Percentiles rank a stretch among this genome's conserved stretches.
These are phyloP conservation scores for Phaseolus coccineus DNA, from an alignment of 331 rosid genomes.

Conservation along the genomic window DNA sequence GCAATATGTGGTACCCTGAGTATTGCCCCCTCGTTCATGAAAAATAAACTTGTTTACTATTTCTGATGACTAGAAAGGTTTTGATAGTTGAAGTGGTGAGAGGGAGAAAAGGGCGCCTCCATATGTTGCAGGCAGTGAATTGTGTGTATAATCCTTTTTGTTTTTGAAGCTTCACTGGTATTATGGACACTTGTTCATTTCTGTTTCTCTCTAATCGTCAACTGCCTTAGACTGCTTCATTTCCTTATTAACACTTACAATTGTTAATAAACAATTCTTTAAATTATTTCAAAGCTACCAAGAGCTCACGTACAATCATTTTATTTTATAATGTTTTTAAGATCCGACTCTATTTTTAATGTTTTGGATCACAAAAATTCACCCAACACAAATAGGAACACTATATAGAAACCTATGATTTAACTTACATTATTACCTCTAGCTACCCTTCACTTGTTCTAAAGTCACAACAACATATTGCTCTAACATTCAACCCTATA, in stretches of 20 bases:
- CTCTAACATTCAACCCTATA: too few relatives aligned
- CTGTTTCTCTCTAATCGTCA: background rate
- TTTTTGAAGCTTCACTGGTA: background rate
- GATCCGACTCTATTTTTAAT: too few relatives aligned
- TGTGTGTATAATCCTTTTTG: background rate
- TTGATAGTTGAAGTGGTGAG: constrained; percentile 31
- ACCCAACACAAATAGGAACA: too few relatives aligned
- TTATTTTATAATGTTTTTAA: too few relatives aligned
- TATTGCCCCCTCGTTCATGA: constrained; percentile 93
- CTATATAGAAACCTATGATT: too few relatives aligned
- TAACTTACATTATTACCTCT: too few relatives aligned
- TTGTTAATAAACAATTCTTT: too few relatives aligned
- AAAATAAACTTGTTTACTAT: constrained; percentile 48
- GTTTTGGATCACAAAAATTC: too few relatives aligned
- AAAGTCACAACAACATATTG: too few relatives aligned
- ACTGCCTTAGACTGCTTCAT: constrained; percentile 3
- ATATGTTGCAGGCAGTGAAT: background rate
- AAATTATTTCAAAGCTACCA: too few relatives aligned
- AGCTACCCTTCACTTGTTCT: too few relatives aligned
- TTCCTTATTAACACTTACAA: background rate
- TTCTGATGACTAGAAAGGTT: constrained; percentile 31
- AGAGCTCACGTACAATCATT: too few relatives aligned
- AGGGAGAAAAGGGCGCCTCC: constrained; percentile 19
- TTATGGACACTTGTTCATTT: background rate
- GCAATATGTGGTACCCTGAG: constrained; percentile 85